Evolutionary conservation across 805 yeast genomes (phyloP), one percentile per base, ranked within the genome.

Genomic region (Torulaspora quercuum): DNA sequence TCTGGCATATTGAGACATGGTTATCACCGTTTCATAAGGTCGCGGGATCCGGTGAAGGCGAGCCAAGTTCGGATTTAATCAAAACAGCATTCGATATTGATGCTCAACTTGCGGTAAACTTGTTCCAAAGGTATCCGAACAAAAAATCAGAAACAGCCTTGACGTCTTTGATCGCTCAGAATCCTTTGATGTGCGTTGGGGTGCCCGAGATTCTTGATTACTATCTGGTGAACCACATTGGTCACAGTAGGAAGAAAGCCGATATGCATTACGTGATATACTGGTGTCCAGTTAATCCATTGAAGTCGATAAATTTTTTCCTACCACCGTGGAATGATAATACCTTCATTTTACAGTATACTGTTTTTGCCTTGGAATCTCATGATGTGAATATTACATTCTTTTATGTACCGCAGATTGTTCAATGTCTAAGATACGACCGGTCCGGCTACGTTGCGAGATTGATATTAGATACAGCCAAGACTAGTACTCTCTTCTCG

Each of bases 381-480:
- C 95, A 86, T 52, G 95, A 87, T 52, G 87, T 86, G 23, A 82
- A 84, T 50, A 65, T 82, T 44, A 86, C 96, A 0, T 92, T 94
- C 67, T 92, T 94, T 60, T 92, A 94, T 55, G 97, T 92, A 35
- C 99, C 99, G 2, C 98, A 92, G 59, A 87, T 92, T 61, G 98
- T 92, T 13, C 99, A 92, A 64, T 74, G 86, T 45, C 70, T 92
- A 49, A 74, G 97, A 46, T 81, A 80, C 57, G 98, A 92, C 57
- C 62, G 63, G 7, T 67, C 75, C 29, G 97, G 97, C 1, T 89
- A 87, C 51, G 94, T 90, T 29, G 87, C 85, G 50, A 73, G 87
- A 49, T 86, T 84, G 56, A 88, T 92, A 45, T 65, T 90, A 38
- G 97, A 92, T 58, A 86, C 97, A 1, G 97, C 95, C 1, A 80